Base-by-base conservation (phyloP, 2,329 filamentous ascomycete species). In the Pseudocercospora vitis region DNA sequence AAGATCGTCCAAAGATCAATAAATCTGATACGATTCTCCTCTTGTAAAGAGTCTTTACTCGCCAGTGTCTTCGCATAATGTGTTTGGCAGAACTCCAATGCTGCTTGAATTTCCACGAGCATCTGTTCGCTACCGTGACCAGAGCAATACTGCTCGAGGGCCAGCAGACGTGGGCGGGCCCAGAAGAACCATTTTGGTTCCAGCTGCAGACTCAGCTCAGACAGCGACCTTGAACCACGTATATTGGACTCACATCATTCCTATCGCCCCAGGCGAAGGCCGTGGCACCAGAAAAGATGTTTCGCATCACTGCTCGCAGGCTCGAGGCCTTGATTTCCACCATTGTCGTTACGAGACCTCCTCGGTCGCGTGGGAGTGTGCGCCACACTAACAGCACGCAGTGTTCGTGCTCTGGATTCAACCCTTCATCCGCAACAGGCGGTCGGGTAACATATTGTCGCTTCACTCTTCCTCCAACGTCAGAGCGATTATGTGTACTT, bases 181-280 rank as follows among this genome's bases (percentile, higher is more conserved):
- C 50, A 53, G 45, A 40, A 53, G 14, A 53, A 53, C 50, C 50
- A 53, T 23, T 53, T 26, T 6, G 50, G 44, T 8, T 53, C 37
- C 1, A 53, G 16, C 50, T 52, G 9, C 7, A 19, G 16, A 8
- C 2, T 7, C 3, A 11, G 2, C 4, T 51, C 5, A 51, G 39
- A 7, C 2, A 21, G n/a, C 7, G 5, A 11, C n/a, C 4, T 39
- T 16, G 12, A 23, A 11, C 16, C 19, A 28, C n/a, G 16, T 7
- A 5, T 5, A 21, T 5, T 19, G 5, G 24, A 28, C 14, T 7
- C 5, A 44, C 40, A 45, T 40, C 16, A 39, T 53, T 3, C 16
- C 24, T 3, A 32, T 53, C n/a, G 31, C 28, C 9, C 23, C 45
- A 23, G 2, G 50, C 21, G 16, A 53, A 53, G 2, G 40, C 45